Conservation (phyloP, 2,329 filamentous ascomycete species). For the Metarhizium rileyi region DNA sequence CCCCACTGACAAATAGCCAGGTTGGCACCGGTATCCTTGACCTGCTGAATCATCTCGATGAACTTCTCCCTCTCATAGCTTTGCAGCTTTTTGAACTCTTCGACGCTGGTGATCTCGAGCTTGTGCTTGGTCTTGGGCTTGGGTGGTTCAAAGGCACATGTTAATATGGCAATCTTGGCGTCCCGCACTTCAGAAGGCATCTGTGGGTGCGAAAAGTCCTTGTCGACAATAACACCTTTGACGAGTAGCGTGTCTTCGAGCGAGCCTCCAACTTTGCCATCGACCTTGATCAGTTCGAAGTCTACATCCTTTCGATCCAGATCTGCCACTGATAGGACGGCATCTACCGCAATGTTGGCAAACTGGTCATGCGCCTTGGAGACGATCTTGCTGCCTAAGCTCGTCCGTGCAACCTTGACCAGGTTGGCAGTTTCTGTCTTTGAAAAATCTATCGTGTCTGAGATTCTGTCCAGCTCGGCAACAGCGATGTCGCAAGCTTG, state of each 20-base stretch:
- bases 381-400: slow-evolving; percentile 96
- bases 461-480: slow-evolving; percentile 83
- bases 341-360: slow-evolving; percentile 92
- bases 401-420: slow-evolving; percentile 89
- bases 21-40: slow-evolving; percentile 96
- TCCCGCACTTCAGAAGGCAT: slow-evolving; percentile 95
- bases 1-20: slow-evolving; percentile 99
- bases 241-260: slow-evolving; percentile 91
- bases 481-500: slow-evolving; percentile 96
- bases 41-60: slow-evolving; percentile 95
- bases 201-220: slow-evolving; percentile 98
- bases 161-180: slow-evolving; percentile 95
- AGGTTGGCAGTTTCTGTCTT: slow-evolving; percentile 75
- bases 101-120: slow-evolving; percentile 91
- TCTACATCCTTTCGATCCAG: slow-evolving; percentile 94
- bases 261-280: slow-evolving; percentile 91
- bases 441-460: slow-evolving; percentile 80
- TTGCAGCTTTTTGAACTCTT: slow-evolving; percentile 97
- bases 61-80: slow-evolving; percentile 95
- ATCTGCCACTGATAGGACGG: slow-evolving; percentile 91
- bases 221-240: slow-evolving; percentile 97
- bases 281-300: slow-evolving; percentile 98
- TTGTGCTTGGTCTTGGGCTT: slow-evolving; percentile 99
- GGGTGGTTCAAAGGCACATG: slow-evolving; percentile 94
- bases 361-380: slow-evolving; percentile 99